phyloP scores from a whole-genome alignment of 2,329 filamentous ascomycete genomes.

The Ascomycota sp. region DNA sequence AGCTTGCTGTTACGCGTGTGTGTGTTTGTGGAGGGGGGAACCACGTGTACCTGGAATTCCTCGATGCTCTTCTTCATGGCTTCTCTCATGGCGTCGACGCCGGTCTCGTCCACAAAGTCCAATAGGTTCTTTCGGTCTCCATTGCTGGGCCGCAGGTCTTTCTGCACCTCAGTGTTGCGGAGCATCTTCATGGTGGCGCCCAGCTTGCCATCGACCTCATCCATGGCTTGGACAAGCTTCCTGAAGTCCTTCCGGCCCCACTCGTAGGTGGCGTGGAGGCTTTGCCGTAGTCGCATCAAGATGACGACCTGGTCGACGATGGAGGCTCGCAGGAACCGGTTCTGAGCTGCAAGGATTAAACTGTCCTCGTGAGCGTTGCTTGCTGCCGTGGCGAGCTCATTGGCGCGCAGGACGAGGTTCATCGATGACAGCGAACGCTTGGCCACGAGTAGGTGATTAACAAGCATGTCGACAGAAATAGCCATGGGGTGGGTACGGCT shows the following conservation, averaged over 20 bases:
- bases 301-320: constrained; percentile 35
- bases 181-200: constrained; percentile 46
- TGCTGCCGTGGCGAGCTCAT: constrained; percentile 63
- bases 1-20: neutral
- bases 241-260: constrained; percentile 38
- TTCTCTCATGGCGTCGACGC: constrained; percentile 43
- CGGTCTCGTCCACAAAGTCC: constrained; percentile 58
- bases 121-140: constrained; percentile 43
- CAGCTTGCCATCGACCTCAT: constrained; percentile 43
- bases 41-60: constrained; percentile 32
- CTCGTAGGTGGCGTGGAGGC: constrained; percentile 34
- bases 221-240: constrained; percentile 41
- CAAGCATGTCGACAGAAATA: constrained; percentile 49
- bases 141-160: constrained; percentile 36
- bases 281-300: constrained; percentile 27
- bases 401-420: constrained; percentile 63
- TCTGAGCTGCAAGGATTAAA: constrained; percentile 49
- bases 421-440: constrained; percentile 78
- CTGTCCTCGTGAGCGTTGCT: constrained; percentile 60
- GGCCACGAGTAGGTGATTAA: constrained; percentile 65
- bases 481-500: constrained; percentile 3
- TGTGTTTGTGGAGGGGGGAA: neutral
- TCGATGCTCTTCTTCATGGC: constrained; percentile 51
- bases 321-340: constrained; percentile 43
- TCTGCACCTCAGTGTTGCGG: constrained; percentile 41